Percentiles rank a stretch among this genome's conserved stretches.
Evolutionary conservation across 805 yeast species (phyloP).

Genomic region (Wickerhamiella allomyrinae): DNA sequence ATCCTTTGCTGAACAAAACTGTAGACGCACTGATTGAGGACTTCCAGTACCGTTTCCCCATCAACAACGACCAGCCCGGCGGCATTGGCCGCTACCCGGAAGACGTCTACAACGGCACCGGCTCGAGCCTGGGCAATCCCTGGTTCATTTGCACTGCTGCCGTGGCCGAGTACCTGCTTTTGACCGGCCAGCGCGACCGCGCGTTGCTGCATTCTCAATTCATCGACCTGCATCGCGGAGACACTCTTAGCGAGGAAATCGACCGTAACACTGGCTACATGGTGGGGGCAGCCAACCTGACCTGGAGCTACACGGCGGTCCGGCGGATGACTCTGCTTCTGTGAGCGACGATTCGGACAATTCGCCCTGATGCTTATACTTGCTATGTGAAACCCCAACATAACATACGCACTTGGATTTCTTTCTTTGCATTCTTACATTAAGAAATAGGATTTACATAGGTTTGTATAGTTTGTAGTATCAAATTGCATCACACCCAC

Average conservation of each 20-base stretch:
- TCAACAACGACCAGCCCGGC: slow-evolving; percentile 32
- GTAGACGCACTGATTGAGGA: slow-evolving; percentile 34
- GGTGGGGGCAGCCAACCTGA: slow-evolving; percentile 76
- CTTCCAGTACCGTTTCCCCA: slow-evolving; percentile 64
- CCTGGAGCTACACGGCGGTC: slow-evolving; percentile 82
- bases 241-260: slow-evolving; percentile 80
- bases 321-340: slow-evolving; percentile 30
- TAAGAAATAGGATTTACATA: no score
- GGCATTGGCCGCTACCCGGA: slow-evolving; percentile 81
- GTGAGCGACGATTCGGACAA: no score
- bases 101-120: slow-evolving; percentile 69
- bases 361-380: no score
- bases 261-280: slow-evolving; percentile 66
- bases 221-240: slow-evolving; percentile 37
- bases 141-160: slow-evolving; percentile 55
- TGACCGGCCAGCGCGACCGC: neutral
- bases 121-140: slow-evolving; percentile 70
- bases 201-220: slow-evolving; percentile 20
- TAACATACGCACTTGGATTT: no score
- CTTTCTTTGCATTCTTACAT: no score
- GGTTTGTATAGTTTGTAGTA: no score
- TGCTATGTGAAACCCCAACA: no score
- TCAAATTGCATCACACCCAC: no score
- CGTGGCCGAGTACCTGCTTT: slow-evolving; percentile 20
- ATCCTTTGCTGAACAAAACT: slow-evolving; percentile 1